Evolutionary conservation across 2,329 filamentous ascomycete genomes (phyloP).

Genomic region (Cercospora sesami): DNA sequence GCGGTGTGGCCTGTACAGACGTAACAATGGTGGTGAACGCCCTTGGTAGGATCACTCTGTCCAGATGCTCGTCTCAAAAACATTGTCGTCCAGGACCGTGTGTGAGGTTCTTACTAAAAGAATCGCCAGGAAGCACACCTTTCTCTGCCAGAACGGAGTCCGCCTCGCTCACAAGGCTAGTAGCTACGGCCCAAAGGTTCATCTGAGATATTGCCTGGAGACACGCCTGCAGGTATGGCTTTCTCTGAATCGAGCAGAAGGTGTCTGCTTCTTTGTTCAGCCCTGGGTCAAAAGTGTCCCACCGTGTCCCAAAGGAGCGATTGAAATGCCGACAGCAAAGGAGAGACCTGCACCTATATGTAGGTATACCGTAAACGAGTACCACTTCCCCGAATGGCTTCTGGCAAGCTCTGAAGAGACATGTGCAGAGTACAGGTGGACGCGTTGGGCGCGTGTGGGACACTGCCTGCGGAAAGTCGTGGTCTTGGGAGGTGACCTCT

Average conservation of each 20-base stretch:
- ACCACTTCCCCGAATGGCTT: not conserved
- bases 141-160: not conserved
- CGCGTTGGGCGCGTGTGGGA: not conserved
- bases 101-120: not conserved
- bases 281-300: no score
- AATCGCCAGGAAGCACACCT: not conserved
- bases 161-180: not conserved
- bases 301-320: no score
- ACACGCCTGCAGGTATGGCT: no score
- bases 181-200: not conserved
- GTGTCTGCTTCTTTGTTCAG: no score
- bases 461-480: not conserved
- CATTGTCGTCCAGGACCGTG: not conserved
- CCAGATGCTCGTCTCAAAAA: not conserved
- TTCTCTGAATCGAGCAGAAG: no score
- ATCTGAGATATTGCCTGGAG: not conserved
- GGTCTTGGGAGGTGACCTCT: not conserved
- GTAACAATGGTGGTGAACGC: not conserved
- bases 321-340: no score
- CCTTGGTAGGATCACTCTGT: not conserved
- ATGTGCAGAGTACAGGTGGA: not conserved
- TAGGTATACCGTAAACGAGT: not conserved
- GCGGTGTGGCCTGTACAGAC: not conserved
- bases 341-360: not conserved
- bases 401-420: not conserved